Base-by-base conservation (phyloP, 2,329 filamentous ascomycete genomes). In the Claviceps pazoutovae region DNA sequence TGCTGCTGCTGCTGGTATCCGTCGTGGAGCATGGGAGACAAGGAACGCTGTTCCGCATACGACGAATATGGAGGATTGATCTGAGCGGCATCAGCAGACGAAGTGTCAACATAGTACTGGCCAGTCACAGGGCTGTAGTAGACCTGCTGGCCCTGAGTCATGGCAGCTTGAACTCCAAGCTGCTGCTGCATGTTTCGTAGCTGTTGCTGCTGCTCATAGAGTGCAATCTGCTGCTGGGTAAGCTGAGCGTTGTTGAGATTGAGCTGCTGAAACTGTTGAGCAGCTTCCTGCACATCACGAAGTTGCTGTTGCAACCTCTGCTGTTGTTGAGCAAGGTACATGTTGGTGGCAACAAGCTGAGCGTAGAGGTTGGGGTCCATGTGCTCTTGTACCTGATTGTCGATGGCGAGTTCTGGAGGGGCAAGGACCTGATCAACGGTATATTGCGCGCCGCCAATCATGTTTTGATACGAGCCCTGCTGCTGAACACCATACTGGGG, bases 251-350 rank as follows among this genome's bases (percentile, higher is more conserved):
- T 52, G 62, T 76, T 83, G 54, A 95, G 65, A 66, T 76, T 88
- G 69, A 95, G 73, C 57, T 80, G 81, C 66, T 89, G 85, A 62
- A 90, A 86, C 67, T 90, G 86, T 68, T 89, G 86, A 54, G 88
- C 85, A 39, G 86, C 86, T 50, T 83, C 82, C 62, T 91, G 93
- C 23, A 96, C 82, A 57, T 74, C 86, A 59, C 88, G 80, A 58
- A 97, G 78, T 71, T 97, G 89, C 71, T 96, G 90, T 70, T 97
- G 90, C 50, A 97, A 80, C 57, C 87, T 85, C 71, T 95, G 89
- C 70, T 97, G 91, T 70, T 95, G 90, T 64, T 95, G 88, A 42
- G 89, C 88, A 49, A 98, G 78, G 64, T 94, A 95, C 65, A 93
- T 72, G 67, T 96, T 95, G 61, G 89, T 94, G 53, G 88, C 86